These are phyloP conservation scores for Ricinus communis DNA, from an alignment of 345 rosid species.

Conservation along the genomic window DNA sequence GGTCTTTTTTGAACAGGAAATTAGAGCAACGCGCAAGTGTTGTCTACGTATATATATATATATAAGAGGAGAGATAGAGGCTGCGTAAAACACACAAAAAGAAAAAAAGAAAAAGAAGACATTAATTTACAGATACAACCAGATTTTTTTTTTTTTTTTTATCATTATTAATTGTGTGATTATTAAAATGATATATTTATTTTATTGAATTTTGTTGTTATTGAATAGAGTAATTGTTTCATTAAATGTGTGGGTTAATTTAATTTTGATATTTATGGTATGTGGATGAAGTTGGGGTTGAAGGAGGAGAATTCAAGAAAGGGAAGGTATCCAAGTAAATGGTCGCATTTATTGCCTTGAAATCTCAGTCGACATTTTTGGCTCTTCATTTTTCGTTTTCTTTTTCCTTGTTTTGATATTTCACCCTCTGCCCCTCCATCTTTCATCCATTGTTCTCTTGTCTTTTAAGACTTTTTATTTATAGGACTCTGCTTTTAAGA, in stretches of 20 bases:
- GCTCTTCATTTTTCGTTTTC: constrained; percentile 7
- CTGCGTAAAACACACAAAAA: constrained; percentile 1
- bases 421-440: background rate
- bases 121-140: too few species aligned
- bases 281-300: constrained; percentile 19
- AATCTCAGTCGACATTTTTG: constrained; percentile 15
- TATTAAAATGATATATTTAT: too few species aligned
- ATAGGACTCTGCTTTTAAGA: too few species aligned
- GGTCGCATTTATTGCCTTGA: constrained; percentile 25
- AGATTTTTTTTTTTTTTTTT: too few species aligned
- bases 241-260: constrained; percentile 13
- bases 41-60: background rate
- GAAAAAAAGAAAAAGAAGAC: too few species aligned
- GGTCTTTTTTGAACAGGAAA: background rate
- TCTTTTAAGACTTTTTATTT: background rate
- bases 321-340: constrained; percentile 21
- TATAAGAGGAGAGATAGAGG: background rate
- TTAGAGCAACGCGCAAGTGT: background rate
- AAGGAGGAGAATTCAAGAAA: constrained; percentile 17
- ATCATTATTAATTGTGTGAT: too few species aligned
- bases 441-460: background rate
- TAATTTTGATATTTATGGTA: constrained; percentile 14
- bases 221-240: constrained; percentile 5
- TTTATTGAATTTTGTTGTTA: background rate
- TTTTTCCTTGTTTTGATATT: too few species aligned